A percentile compares a stretch with the other conserved stretches of the same genome.
Evolutionary conservation across 768 basidiomycete species (phyloP).

Genomic region (Clitopilus hobsonii): DNA sequence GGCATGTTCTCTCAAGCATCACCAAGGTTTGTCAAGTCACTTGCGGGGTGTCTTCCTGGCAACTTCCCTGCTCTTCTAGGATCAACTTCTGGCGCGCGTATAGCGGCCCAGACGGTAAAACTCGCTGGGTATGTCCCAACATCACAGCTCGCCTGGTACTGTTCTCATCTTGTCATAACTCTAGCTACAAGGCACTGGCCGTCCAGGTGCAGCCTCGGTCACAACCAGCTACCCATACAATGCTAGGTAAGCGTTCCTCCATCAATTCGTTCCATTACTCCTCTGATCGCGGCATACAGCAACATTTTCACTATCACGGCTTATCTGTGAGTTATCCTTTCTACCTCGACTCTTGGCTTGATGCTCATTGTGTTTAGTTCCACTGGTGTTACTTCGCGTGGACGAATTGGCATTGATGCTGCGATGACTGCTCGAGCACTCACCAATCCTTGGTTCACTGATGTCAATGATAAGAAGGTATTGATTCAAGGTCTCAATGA

Average conservation of each 20-base stretch:
- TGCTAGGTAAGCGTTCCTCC: conserved; percentile 21
- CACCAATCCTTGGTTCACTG: conserved; percentile 53
- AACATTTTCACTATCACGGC: conserved; percentile 60
- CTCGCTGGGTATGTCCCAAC: conserved; percentile 38
- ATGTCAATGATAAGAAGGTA: conserved; percentile 50
- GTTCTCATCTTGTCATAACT: background rate
- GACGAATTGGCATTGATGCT: conserved; percentile 55
- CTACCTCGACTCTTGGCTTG: background rate
- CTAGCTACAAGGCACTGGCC: conserved; percentile 59
- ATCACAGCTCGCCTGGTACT: background rate
- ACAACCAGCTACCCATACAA: conserved; percentile 49
- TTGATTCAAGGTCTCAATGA: conserved; percentile 48
- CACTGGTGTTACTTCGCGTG: conserved; percentile 55
- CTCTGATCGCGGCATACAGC: conserved; percentile 14
- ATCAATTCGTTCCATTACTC: background rate
- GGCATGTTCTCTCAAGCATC: conserved; percentile 57
- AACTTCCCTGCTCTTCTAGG: conserved; percentile 20
- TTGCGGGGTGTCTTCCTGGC: background rate
- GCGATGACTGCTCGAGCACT: conserved; percentile 43
- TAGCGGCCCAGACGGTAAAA: conserved; percentile 36
- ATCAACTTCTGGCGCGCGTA: conserved; percentile 62
- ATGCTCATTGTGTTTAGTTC: conserved; percentile 29
- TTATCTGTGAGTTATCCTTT: conserved; percentile 39
- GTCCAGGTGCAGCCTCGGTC: conserved; percentile 53
- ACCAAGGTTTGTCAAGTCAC: conserved; percentile 33